Conservation (phyloP, 2,329 filamentous ascomycete species). For the Botrytis deweyae region DNA sequence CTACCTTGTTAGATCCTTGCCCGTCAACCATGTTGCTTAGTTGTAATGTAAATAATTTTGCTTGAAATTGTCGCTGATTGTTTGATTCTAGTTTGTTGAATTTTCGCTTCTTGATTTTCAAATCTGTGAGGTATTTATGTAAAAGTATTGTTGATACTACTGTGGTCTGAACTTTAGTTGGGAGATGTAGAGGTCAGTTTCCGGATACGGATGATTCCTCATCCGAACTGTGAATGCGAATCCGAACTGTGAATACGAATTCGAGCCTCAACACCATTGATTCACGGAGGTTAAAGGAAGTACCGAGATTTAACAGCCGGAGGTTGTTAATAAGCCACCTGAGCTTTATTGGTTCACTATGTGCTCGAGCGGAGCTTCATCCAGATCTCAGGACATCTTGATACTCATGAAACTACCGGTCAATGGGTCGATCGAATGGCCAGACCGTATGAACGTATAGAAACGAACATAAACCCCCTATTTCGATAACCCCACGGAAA, state of each 20-base stretch:
- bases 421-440: background rate
- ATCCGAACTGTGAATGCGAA: background rate
- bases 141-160: background rate
- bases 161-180: background rate
- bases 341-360: background rate
- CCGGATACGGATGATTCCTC: background rate
- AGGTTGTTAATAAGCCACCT: background rate
- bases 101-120: background rate
- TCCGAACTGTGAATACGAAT: background rate
- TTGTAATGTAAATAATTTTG: background rate
- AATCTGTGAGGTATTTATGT: background rate
- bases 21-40: constrained; percentile 21
- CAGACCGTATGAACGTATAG: background rate
- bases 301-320: background rate
- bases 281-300: background rate
- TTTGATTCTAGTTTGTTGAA: background rate
- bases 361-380: background rate
- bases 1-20: constrained; percentile 27
- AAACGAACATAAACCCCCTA: background rate
- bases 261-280: background rate
- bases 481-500: background rate
- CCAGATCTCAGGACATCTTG: background rate
- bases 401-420: background rate
- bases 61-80: background rate
- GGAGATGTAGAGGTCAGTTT: background rate